phyloP scores from a whole-genome alignment of 768 basidiomycete genomes.

The Pulveroboletus sp. region DNA sequence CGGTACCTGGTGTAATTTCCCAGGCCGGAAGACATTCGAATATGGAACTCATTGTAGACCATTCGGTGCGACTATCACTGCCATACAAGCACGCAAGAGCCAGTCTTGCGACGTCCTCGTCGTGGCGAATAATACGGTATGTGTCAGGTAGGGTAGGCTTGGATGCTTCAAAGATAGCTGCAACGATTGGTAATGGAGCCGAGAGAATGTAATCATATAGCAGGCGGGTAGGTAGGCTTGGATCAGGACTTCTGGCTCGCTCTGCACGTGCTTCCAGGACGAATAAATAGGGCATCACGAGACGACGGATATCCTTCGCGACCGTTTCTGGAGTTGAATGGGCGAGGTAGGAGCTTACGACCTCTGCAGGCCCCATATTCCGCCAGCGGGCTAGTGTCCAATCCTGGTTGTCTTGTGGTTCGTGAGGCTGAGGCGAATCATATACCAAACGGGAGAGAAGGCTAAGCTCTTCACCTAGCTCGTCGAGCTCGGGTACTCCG shows the following conservation, averaged over 20 bases:
- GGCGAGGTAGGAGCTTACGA: slow-evolving; percentile 72
- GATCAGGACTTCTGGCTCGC: slow-evolving; percentile 69
- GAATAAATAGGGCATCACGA: slow-evolving; percentile 90
- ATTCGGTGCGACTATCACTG: slow-evolving; percentile 62
- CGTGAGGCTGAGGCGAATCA: slow-evolving; percentile 52
- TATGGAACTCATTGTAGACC: slow-evolving; percentile 83
- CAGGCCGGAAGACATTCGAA: slow-evolving; percentile 97
- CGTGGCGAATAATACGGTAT: slow-evolving; percentile 73
- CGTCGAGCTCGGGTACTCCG: slow-evolving; percentile 73
- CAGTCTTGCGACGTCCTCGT: slow-evolving; percentile 80
- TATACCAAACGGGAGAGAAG: slow-evolving; percentile 86
- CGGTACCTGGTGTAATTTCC: slow-evolving; percentile 55
- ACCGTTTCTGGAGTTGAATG: slow-evolving; percentile 66
- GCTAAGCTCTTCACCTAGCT: slow-evolving; percentile 87
- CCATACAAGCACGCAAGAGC: slow-evolving; percentile 91
- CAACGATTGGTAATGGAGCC: slow-evolving; percentile 62
- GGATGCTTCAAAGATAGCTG: slow-evolving; percentile 82
- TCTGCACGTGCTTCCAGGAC: slow-evolving; percentile 88
- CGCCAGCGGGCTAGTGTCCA: slow-evolving; percentile 80
- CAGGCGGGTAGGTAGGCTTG: slow-evolving; percentile 55
- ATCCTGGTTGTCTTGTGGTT: slow-evolving; percentile 46
- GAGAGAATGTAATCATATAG: slow-evolving; percentile 71
- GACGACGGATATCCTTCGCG: slow-evolving; percentile 60
- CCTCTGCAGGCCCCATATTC: slow-evolving; percentile 55
- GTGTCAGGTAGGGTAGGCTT: slow-evolving; percentile 77